A percentile compares a stretch with the other conserved stretches of the same genome.
Conservation (phyloP, 306 rosid species). For the Spatholobus suberectus region DNA sequence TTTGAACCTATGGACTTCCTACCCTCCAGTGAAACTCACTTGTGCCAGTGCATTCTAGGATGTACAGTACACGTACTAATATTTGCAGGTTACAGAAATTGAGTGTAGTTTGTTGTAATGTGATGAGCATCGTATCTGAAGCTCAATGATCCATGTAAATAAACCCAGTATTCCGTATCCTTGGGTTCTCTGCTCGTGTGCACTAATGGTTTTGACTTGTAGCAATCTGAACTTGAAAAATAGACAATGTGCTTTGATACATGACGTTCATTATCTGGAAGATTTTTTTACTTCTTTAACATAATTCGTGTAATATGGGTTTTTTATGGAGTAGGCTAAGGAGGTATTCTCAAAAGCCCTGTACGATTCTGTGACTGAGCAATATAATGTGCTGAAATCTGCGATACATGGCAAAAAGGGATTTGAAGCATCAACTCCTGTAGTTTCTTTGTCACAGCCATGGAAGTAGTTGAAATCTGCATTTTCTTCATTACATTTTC, state of each 20-base stretch:
- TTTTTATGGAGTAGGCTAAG: slow-evolving; percentile 66
- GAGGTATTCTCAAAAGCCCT: slow-evolving; percentile 70
- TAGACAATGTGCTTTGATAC: slow-evolving; percentile 15
- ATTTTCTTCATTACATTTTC: slow-evolving; percentile 34
- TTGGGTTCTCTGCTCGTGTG: slow-evolving; percentile 1
- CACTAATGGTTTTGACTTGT: not conserved
- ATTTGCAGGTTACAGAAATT: slow-evolving; percentile 7
- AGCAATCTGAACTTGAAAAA: slow-evolving; percentile 19
- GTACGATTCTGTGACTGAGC: slow-evolving; percentile 64
- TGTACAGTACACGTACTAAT: not conserved
- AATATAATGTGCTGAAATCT: slow-evolving; percentile 82
- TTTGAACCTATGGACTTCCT: slow-evolving; percentile 23
- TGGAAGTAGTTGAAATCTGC: slow-evolving; percentile 65
- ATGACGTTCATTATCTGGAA: not conserved
- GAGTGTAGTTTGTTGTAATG: slow-evolving; percentile 29
- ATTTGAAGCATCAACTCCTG: slow-evolving; percentile 66
- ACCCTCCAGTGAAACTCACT: slow-evolving; percentile 2
- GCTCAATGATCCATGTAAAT: slow-evolving; percentile 17
- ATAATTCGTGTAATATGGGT: slow-evolving; percentile 33
- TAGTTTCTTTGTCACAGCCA: slow-evolving; percentile 82
- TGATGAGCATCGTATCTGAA: not conserved
- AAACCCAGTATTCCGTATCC: slow-evolving; percentile 28
- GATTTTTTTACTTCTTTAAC: slow-evolving; percentile 33
- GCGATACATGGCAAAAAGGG: slow-evolving; percentile 76
- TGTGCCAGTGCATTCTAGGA: not conserved